Evolutionary conservation across 192 early-diverging fungal species (phyloP).

Genomic region (Coemansia sp.): DNA sequence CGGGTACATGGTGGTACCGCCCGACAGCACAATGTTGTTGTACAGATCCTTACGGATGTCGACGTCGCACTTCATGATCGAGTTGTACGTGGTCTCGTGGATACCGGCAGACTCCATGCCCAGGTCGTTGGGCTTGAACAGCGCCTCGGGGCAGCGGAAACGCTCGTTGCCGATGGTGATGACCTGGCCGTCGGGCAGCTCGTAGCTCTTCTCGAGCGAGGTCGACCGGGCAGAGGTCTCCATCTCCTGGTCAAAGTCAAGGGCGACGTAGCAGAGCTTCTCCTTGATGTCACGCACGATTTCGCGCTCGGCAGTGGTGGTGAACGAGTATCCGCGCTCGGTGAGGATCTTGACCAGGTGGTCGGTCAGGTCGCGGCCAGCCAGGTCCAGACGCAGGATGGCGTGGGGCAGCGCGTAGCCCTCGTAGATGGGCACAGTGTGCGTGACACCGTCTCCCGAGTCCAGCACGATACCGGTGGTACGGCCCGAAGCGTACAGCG

Average conservation of each 20-base stretch:
- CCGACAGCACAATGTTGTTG: constrained; percentile 94
- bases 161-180: constrained; percentile 98
- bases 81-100: constrained; percentile 96
- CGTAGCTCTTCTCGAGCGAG: constrained; percentile 95
- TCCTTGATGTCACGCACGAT: constrained; percentile 99
- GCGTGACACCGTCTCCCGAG: constrained; percentile 97
- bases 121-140: constrained; percentile 95
- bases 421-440: constrained; percentile 98
- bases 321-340: constrained; percentile 95
- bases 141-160: constrained; percentile 95
- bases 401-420: constrained; percentile 95
- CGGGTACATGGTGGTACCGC: constrained; percentile 97
- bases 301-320: constrained; percentile 94
- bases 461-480: constrained; percentile 98
- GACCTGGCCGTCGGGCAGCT: constrained; percentile 97
- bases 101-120: constrained; percentile 91
- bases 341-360: constrained; percentile 92
- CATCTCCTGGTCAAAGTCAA: constrained; percentile 98
- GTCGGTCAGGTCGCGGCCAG: constrained; percentile 95
- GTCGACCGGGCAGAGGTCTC: constrained; percentile 90
- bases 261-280: constrained; percentile 97
- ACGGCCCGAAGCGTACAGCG: constrained; percentile 95
- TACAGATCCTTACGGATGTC: constrained; percentile 96
- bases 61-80: constrained; percentile 96
- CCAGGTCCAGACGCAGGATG: constrained; percentile 94